Base-by-base conservation (phyloP, 345 rosid genomes). In the Murraya paniculata region DNA sequence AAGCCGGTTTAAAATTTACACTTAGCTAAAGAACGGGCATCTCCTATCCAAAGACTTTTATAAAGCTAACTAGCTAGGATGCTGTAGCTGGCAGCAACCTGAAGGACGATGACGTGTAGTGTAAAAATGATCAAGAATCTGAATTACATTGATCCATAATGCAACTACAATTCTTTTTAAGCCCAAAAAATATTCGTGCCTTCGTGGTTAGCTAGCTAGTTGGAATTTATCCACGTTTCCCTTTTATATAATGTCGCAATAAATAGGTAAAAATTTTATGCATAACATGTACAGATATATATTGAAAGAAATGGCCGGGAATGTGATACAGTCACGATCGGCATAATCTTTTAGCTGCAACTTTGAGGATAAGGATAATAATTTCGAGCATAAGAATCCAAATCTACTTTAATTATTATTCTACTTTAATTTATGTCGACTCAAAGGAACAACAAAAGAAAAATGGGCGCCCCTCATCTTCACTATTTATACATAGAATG, bases 381-480 rank as follows among this genome's bases (percentile, higher is more conserved):
- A 77, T 58, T 45, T 3, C 50, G 56, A 82, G 78, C 24, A 77
- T 84, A 81, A 82, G 85, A 81, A 80, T n/a, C 69, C 10, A 16
- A 1, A 57, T 81, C 18, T 3, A 45, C 50, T 45, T 45, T 45
- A 45, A 45, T 45, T 11, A 45, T 45, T 11, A 45, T 45, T 45
- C 50, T 11, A 11, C 78, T 80, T 80, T 71, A 72, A 71, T 67
- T 67, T 30, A 72, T 82, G 73, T 35, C 68, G 41, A 25, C 13
- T 59, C 14, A 9, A 48, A 56, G 31, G 25, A 14, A 55, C 60
- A 58, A 31, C n/a, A 65, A 72, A 68, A 58, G 60, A 59, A 75
- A 59, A 41, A 68, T 14, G 5, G 7, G 41, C 16, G 30, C 9
- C 55, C 39, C 25, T 64, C 60, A 21, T n/a, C 21, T 14, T 45